Base-by-base conservation (phyloP, 768 basidiomycete species). In the Naganishia randhawae region DNA sequence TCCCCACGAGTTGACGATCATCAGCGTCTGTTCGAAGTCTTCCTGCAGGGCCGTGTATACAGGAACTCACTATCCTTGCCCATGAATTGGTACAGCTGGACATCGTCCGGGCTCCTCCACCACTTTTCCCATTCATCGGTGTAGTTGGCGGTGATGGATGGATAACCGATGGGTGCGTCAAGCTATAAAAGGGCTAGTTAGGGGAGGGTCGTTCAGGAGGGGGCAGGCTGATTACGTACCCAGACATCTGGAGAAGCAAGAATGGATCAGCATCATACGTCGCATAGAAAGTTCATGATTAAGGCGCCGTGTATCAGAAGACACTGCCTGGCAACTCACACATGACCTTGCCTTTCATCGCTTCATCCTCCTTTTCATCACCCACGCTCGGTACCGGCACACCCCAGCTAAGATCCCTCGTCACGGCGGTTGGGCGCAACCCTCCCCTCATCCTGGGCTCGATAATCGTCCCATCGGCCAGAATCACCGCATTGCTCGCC, bases 41-140 rank as follows among this genome's bases (percentile, higher is more conserved):
- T 17, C 53, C 3, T 9, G n/a, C 31, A 41, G 14, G 17, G 25
- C 41, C 17, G 25, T 6, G n/a, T 16, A 22, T 16, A 19, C 2
- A 14, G 7, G 25, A 29, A 73, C 78, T 72, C 55, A 80, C 80
- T 97, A 78, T 98, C 95, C 82, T 99, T 99, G 77, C 96, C 96
- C 96, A 99, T 99, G 84, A 99, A 99, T 80, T 99, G 95, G 82
- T 92, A 96, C 61, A 98, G 83, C 73, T 86, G 84, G 68, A 99
- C 93, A 73, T 97, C 84, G 72, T 91, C 84, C 1, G 89, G 89
- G 76, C 94, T 89, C 76, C 89, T 87, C 96, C 96, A 99, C 96
- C 96, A 99, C 78, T 87, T 84, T 80, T 88, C 87, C 96, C 96
- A 99, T 71, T 96, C 89, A 22, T 89, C 83, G 39, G 91, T 95